Conservation (phyloP, 192 early-diverging fungal genomes). For the Coemansia sp. region DNA sequence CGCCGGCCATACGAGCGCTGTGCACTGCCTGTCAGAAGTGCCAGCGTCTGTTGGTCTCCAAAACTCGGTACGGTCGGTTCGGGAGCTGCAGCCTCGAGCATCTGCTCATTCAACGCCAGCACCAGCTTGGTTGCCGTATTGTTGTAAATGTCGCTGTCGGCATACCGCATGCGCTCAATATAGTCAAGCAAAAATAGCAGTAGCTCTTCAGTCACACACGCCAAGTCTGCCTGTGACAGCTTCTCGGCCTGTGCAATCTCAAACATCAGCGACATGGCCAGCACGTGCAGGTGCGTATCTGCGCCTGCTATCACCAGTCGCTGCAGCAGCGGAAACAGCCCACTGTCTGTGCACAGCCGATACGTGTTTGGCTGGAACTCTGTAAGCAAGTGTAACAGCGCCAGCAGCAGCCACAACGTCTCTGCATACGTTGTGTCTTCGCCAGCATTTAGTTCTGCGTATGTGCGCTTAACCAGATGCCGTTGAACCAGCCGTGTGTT, state of each 20-base stretch:
- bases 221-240: constrained; percentile 36
- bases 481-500: constrained; percentile 50
- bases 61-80: constrained; percentile 5
- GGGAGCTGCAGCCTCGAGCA: constrained; percentile 7
- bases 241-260: constrained; percentile 48
- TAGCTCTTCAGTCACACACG: constrained; percentile 33
- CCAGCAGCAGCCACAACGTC: constrained; percentile 48
- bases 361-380: constrained; percentile 50
- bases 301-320: constrained; percentile 20
- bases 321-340: constrained; percentile 48
- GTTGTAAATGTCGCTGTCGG: constrained; percentile 53
- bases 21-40: constrained; percentile 7
- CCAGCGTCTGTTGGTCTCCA: constrained; percentile 12
- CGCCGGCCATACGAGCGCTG: constrained; percentile 15
- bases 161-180: constrained; percentile 52
- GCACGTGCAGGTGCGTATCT: constrained; percentile 38
- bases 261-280: constrained; percentile 57
- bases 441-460: constrained; percentile 38
- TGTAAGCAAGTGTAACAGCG: constrained; percentile 38
- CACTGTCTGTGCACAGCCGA: constrained; percentile 45
- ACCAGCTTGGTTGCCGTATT: constrained; percentile 55
- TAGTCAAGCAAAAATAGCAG: constrained; percentile 47
- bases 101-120: constrained; percentile 52
- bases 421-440: constrained; percentile 20
- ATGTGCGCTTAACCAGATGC: constrained; percentile 48